Evolutionary conservation across 2,329 filamentous ascomycete genomes (phyloP).

Genomic region (Alternaria viburni): DNA sequence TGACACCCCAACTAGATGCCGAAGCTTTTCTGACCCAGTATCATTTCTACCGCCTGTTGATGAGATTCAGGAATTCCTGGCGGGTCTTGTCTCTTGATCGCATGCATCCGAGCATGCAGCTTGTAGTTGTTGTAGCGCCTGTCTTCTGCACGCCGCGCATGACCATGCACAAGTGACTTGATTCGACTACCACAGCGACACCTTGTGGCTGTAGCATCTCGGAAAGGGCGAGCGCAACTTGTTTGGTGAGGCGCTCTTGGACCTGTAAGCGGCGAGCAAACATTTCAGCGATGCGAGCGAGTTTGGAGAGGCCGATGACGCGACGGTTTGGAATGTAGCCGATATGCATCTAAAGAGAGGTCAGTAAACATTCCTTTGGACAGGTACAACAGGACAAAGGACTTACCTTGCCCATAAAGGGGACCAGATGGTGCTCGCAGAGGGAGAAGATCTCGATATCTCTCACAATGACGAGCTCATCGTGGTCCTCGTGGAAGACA

Average conservation of each 20-base stretch:
- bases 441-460: conserved; percentile 95
- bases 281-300: conserved; percentile 96
- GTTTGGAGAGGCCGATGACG: conserved; percentile 93
- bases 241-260: conserved; percentile 93
- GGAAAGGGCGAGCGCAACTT: conserved; percentile 91
- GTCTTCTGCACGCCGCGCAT: conserved; percentile 99
- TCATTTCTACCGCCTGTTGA: conserved; percentile 36
- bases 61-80: conserved; percentile 90
- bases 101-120: conserved; percentile 97
- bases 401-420: conserved; percentile 88
- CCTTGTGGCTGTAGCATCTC: conserved; percentile 93
- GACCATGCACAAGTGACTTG: conserved; percentile 95
- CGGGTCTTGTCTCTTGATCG: conserved; percentile 90
- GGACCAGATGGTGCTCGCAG: conserved; percentile 97
- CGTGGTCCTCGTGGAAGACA: conserved; percentile 95
- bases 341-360: conserved; percentile 82
- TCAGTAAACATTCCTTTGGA: conserved; percentile 6
- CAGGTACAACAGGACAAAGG: neutral
- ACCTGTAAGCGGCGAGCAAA: conserved; percentile 93
- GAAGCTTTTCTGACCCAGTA: neutral
- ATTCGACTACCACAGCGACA: conserved; percentile 97
- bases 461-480: conserved; percentile 97
- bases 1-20: neutral
- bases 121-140: conserved; percentile 84
- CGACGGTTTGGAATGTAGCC: conserved; percentile 93